These are phyloP conservation scores for Hemisphaericaspora xylanilytica DNA, from an alignment of 1,139 yeast species.

Conservation along the genomic window DNA sequence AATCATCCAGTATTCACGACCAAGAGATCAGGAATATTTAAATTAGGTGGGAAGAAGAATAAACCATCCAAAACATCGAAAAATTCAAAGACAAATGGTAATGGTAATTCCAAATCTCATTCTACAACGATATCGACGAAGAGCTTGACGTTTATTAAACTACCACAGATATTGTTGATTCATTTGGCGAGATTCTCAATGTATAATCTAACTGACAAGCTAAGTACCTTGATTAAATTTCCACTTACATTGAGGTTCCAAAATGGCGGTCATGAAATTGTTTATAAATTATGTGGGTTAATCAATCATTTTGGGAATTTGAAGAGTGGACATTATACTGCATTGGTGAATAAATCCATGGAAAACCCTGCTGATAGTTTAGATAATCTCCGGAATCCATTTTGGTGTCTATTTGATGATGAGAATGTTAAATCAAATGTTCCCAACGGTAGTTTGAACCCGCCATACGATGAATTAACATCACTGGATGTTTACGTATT, in stretches of 20 bases:
- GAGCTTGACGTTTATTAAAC: slow-evolving; percentile 55
- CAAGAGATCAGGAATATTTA: slow-evolving; percentile 35
- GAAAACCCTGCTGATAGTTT: slow-evolving; percentile 18
- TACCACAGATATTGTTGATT: slow-evolving; percentile 63
- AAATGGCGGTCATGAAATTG: slow-evolving; percentile 41
- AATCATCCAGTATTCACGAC: slow-evolving; percentile 39
- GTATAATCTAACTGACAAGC: slow-evolving; percentile 55
- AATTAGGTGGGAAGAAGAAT: slow-evolving; percentile 30
- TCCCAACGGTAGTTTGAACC: slow-evolving; percentile 44
- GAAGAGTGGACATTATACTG: slow-evolving; percentile 73
- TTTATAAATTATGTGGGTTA: slow-evolving; percentile 57
- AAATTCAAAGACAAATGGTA: slow-evolving; percentile 1
- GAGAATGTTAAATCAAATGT: slow-evolving; percentile 51
- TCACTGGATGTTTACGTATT: slow-evolving; percentile 72
- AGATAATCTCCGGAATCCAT: slow-evolving; percentile 28
- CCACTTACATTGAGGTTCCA: slow-evolving; percentile 49
- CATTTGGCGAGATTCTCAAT: slow-evolving; percentile 62
- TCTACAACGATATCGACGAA: slow-evolving; percentile 33
- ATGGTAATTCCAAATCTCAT: background rate
- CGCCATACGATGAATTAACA: slow-evolving; percentile 36
- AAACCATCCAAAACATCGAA: slow-evolving; percentile 19
- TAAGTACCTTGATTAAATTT: slow-evolving; percentile 51
- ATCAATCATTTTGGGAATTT: slow-evolving; percentile 71
- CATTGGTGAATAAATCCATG: slow-evolving; percentile 55
- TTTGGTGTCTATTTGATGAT: slow-evolving; percentile 76